Base-by-base conservation (phyloP, 2,329 filamentous ascomycete species). In the Ophiobolus disseminans region DNA sequence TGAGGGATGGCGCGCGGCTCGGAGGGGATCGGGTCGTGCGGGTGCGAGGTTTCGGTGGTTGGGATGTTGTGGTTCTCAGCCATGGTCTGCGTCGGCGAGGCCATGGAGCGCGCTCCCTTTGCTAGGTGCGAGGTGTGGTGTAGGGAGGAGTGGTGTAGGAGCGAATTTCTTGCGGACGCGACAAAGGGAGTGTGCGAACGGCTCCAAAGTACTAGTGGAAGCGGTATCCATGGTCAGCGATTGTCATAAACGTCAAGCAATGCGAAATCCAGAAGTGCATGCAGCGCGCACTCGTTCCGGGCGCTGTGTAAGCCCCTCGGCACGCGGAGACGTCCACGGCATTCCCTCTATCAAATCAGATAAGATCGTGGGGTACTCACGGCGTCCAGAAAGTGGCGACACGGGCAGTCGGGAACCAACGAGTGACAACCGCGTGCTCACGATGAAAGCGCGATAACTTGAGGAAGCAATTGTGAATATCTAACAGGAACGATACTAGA, bases 21-120 rank as follows among this genome's bases (percentile, higher is more conserved):
- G 31, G 54, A 60, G 34, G 78, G 76, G 14, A 79, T 75, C 1
- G 77, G 76, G 53, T 79, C 74, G 62, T 75, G 54, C 1, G 77
- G 76, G 54, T 79, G 75, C 36, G 76, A 78, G 35, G 75, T 78
- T 3, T 70, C 57, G 30, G 69, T 73, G 46, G 68, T 66, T 23
- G 77, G 76, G 35, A 79, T 73, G 48, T 58, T 66, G 41, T 63
- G 58, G 48, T 55, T 41, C 23, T n/a, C n/a, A n/a, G 42, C 47
- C 57, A 60, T 61, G 38, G 61, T 50, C n/a, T 39, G 50, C 20
- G 58, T 50, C 21, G 63, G 39, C 45, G 58, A 44, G 31, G 65
- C 52, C 62, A 66, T 64, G 49, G 48, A 48, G 47, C 52, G 55
- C n/a, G n/a, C n/a, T n/a, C n/a, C n/a, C n/a, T n/a, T n/a, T n/a